A percentile compares a stretch with the other conserved stretches of the same genome.
Evolutionary conservation across 2,329 filamentous ascomycete species (phyloP).

Genomic region (Gaeumannomyces sp.): DNA sequence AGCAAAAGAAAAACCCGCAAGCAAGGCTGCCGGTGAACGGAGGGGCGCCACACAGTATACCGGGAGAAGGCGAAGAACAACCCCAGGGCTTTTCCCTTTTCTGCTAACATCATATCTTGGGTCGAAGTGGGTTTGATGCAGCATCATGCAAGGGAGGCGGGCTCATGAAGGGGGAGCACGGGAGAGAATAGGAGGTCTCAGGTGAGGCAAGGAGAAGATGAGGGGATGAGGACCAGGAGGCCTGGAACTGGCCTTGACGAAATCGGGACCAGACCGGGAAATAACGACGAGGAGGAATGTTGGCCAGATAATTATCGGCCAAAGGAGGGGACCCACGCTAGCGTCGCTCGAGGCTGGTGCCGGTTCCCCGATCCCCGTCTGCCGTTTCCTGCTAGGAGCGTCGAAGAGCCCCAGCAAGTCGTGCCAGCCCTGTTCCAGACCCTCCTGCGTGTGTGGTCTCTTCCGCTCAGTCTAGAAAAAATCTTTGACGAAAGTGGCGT

Average conservation of each 20-base stretch:
- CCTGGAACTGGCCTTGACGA: not conserved
- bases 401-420: not conserved
- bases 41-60: not conserved
- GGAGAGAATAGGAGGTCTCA: not conserved
- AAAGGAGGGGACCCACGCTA: not conserved
- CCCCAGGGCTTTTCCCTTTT: not conserved
- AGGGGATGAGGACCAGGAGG: not conserved
- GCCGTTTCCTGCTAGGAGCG: not conserved
- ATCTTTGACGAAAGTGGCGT: too few species aligned
- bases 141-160: not conserved
- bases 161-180: not conserved
- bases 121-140: not conserved
- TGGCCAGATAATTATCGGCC: not conserved
- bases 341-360: not conserved
- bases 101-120: not conserved
- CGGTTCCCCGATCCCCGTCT: not conserved
- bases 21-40: not conserved
- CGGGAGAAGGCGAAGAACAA: not conserved
- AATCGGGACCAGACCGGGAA: not conserved
- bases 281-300: not conserved
- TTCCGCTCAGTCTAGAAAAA: not conserved
- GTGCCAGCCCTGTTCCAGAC: too few species aligned
- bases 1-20: too few species aligned
- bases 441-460: too few species aligned
- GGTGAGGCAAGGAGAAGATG: not conserved